Evolutionary conservation across 2,329 filamentous ascomycete genomes (phyloP).

Genomic region (Pseudopithomyces chartarum): DNA sequence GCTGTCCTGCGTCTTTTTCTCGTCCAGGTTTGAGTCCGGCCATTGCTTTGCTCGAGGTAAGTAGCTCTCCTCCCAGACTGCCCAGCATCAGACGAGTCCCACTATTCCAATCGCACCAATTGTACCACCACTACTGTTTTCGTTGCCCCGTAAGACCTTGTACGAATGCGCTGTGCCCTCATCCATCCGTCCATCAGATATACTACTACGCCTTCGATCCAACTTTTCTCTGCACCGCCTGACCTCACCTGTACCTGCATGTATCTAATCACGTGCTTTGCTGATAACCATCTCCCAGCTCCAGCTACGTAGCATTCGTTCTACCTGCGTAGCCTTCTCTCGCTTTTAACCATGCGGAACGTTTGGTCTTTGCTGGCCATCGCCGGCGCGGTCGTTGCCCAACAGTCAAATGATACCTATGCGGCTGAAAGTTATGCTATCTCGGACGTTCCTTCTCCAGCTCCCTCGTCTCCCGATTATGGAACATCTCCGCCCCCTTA

Average conservation of each 20-base stretch:
- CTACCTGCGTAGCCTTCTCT: slow-evolving; percentile 29
- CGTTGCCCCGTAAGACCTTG: slow-evolving; percentile 7
- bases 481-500: neutral
- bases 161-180: slow-evolving; percentile 14
- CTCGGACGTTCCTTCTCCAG: neutral
- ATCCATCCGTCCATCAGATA: slow-evolving; percentile 15
- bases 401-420: slow-evolving; percentile 15
- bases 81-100: neutral
- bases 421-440: neutral
- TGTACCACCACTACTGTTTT: neutral
- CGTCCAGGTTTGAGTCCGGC: slow-evolving; percentile 27
- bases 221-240: slow-evolving; percentile 3
- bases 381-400: slow-evolving; percentile 23
- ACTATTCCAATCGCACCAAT: slow-evolving; percentile 1
- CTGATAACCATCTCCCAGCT: slow-evolving; percentile 21
- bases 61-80: slow-evolving; percentile 12
- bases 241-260: no score
- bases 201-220: slow-evolving; percentile 16
- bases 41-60: slow-evolving; percentile 37
- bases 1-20: slow-evolving; percentile 16
- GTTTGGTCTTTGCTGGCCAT: slow-evolving; percentile 32
- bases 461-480: neutral
- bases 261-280: slow-evolving; percentile 25
- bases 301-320: slow-evolving; percentile 30
- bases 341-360: slow-evolving; percentile 38